Base-by-base conservation (phyloP, 2,329 filamentous ascomycete species). In the Penicillium occitanis region DNA sequence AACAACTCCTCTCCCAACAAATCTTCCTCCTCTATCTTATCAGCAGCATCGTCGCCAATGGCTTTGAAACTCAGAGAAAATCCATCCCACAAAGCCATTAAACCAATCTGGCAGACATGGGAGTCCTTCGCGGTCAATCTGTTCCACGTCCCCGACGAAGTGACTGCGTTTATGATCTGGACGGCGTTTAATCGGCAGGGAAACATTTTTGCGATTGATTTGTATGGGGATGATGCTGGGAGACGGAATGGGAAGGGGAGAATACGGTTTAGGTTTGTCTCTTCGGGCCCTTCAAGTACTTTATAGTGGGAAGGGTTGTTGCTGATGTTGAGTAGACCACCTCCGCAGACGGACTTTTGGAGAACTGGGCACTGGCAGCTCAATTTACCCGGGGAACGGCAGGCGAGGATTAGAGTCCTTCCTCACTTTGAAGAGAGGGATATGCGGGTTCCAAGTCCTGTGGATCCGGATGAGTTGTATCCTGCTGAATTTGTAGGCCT, bases 331-430 rank as follows among this genome's bases (percentile, higher is more conserved):
- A 64, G 57, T 44, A 79, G 79, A 19, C 87, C 88, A 0, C 84
- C 86, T 0, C 87, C 87, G 0, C 55, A 71, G 8, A 70, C 70
- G 3, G 72, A 78, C 0, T 89, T 89, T 70, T 89, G 87, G 86
- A 61, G 61, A 7, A 25, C 65, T 11, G 69, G 69, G 1, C 69
- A 69, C 1, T 77, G 76, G 10, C 70, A 71, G 0, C 68, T 76
- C 10, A 72, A 74, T 1, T 69, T 78, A 5, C 68, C 70, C 14
- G 71, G 68, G 67, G 73, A 72, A n/a, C 68, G 65, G 17, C 35
- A 53, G 4, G 59, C 66, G 5, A 25, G 50, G 22, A 70, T 66
- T 33, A 51, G 19, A 37, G 44, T 79, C 6, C 25, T n/a, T 0
- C 55, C 79, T 2, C 44, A 59, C 19, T 68, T 77, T 11, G 75